A percentile compares a stretch with the other conserved stretches of the same genome.
Conservation (phyloP, 2,329 filamentous ascomycete species). For the Chaetoscypha palmicola region DNA sequence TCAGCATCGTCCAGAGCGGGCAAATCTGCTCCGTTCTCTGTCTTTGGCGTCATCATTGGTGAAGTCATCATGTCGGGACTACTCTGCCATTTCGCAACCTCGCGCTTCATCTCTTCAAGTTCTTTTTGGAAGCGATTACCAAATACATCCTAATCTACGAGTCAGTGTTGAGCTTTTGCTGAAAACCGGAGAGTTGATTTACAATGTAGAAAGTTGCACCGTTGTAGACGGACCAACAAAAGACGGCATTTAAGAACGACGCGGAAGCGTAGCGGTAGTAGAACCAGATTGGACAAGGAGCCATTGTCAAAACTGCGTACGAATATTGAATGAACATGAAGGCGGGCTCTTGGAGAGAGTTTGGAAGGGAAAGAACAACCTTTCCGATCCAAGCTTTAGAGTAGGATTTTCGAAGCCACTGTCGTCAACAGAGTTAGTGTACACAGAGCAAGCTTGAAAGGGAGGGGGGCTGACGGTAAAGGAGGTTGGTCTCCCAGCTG, state of each 20-base stretch:
- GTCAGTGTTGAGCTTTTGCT: too few species aligned
- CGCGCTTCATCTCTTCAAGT: slow-evolving; percentile 77
- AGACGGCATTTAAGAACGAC: slow-evolving; percentile 71
- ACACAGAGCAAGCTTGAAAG: background rate
- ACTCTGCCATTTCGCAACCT: slow-evolving; percentile 83
- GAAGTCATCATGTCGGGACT: slow-evolving; percentile 42
- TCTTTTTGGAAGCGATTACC: slow-evolving; percentile 96
- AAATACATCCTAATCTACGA: too few species aligned
- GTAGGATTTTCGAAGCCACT: slow-evolving; percentile 86
- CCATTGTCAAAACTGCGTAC: slow-evolving; percentile 88
- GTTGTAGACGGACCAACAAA: slow-evolving; percentile 93
- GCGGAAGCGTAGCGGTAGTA: slow-evolving; percentile 76
- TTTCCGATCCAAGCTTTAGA: slow-evolving; percentile 83
- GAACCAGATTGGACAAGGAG: slow-evolving; percentile 94
- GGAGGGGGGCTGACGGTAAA: slow-evolving; percentile 52
- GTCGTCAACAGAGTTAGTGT: too few species aligned
- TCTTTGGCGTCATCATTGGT: slow-evolving; percentile 35
- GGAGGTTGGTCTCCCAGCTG: slow-evolving; percentile 87
- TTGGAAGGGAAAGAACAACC: slow-evolving; percentile 71
- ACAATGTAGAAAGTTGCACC: slow-evolving; percentile 96
- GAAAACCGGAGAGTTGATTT: too few species aligned
- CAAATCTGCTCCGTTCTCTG: slow-evolving; percentile 16
- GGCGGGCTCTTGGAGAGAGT: slow-evolving; percentile 70
- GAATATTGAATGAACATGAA: slow-evolving; percentile 96
- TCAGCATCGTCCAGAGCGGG: slow-evolving; percentile 15